Percentiles rank a stretch among this genome's conserved stretches.
Evolutionary conservation across 257 asterid species (phyloP).

Genomic region (Handroanthus guayacan): DNA sequence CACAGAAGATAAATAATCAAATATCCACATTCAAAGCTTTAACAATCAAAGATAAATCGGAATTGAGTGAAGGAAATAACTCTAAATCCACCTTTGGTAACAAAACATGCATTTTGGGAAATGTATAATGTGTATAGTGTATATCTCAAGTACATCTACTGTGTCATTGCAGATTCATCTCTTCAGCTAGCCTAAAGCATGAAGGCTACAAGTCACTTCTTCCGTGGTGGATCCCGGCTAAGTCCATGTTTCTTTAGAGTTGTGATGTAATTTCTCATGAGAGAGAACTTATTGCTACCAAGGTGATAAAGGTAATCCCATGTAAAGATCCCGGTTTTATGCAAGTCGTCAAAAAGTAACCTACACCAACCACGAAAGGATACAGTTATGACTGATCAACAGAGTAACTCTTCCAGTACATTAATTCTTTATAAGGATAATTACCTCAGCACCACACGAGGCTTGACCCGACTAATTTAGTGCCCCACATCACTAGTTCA

Average conservation of each 20-base stretch:
- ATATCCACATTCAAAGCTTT: too few relatives aligned
- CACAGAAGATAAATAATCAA: too few relatives aligned
- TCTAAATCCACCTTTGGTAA: background rate
- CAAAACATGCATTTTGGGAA: background rate
- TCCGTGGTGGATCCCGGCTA: constrained; percentile 71
- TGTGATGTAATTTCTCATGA: constrained; percentile 75
- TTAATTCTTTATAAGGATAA: too few relatives aligned
- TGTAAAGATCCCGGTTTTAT: constrained; percentile 84
- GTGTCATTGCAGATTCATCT: background rate
- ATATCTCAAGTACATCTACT: too few relatives aligned
- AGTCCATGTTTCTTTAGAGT: constrained; percentile 79
- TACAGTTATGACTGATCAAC: constrained; percentile 15
- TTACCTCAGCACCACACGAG: too few relatives aligned
- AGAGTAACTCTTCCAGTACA: constrained; percentile 4
- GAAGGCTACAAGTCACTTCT: constrained; percentile 47
- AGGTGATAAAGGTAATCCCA: constrained; percentile 88
- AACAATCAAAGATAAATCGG: background rate
- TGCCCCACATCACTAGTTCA: too few relatives aligned
- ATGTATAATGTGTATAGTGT: background rate
- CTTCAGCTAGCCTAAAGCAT: background rate
- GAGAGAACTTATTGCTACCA: constrained; percentile 75
- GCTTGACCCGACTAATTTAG: too few relatives aligned
- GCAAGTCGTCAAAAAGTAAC: constrained; percentile 84
- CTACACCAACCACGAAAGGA: constrained; percentile 44
- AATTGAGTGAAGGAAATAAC: background rate